Evolutionary conservation across 2,329 filamentous ascomycete genomes (phyloP), one percentile per base, ranked within the genome.

Genomic region (Cytospora piceicola): DNA sequence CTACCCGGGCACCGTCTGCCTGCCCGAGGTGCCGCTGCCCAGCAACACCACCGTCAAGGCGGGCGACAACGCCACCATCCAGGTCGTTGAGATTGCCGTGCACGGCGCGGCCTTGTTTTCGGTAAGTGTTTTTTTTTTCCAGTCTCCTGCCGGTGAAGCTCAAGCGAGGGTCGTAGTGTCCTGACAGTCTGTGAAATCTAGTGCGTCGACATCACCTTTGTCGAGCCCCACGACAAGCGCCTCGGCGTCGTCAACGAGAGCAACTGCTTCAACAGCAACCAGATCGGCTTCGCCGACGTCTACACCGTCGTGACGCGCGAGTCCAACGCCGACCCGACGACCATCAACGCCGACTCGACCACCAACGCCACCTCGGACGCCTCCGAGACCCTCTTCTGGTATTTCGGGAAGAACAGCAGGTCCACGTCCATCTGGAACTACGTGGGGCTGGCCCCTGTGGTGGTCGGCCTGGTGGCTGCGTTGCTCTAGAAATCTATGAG

Each of bases 201-300:
- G 93, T 98, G 95, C 75, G 94, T 96, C 71, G 94, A 98, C 75
- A 96, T 98, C 73, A 94, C 90, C 56, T 96, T 98, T 72, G 92
- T 90, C 57, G 91, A 93, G 1, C 91, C 91, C 29, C 80, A 87
- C 72, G 90, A 96, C 74, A 69, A 78, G 49, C 80, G 79, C 55
- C 88, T 96, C 58, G 81, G 81, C 64, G 82, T 90, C 70, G 91
- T 97, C 70, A 96, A 91, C 75, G 81, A 83, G 66, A 84, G 87
- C 17, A 97, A 97, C 79, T 98, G 94, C 83, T 93, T 90, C 83
- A 98, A 98, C 81, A 92, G 89, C 67, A 88, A 85, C 55, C 82
- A 92, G 64, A 88, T 97, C 71, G 85, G 85, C 69, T 94, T 95
- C 81, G 85, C 91, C 63, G 83, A 89, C 69, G 82, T 97, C 70